Evolutionary conservation across 1,284 basidiomycete genomes (phyloP).

Genomic region (Amylostereum areolatum): DNA sequence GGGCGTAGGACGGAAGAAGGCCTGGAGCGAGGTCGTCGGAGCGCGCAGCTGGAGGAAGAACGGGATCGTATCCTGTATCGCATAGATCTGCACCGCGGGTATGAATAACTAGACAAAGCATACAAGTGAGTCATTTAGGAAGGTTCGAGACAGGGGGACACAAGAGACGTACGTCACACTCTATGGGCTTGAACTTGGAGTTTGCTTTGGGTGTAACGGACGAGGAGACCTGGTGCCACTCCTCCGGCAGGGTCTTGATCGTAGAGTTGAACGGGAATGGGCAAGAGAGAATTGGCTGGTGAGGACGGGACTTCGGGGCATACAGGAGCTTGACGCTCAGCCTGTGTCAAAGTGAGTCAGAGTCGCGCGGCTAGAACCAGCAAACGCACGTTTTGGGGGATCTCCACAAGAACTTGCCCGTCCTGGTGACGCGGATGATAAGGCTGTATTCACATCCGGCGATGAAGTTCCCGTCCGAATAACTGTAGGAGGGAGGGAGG

Average conservation of each 20-base stretch:
- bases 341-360: conserved; percentile 24
- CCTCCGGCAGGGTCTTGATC: conserved; percentile 51
- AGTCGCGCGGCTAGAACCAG: conserved; percentile 1
- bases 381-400: background rate
- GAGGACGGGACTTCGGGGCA: conserved; percentile 46
- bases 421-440: conserved; percentile 1
- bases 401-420: background rate
- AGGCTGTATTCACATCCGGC: background rate
- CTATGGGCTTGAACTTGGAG: conserved; percentile 28
- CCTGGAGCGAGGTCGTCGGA: conserved; percentile 32
- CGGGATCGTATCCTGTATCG: conserved; percentile 46
- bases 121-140: background rate
- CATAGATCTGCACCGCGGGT: conserved; percentile 48
- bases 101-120: conserved; percentile 35
- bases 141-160: background rate
- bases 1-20: conserved; percentile 25
- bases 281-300: conserved; percentile 31
- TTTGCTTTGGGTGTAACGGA: conserved; percentile 29
- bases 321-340: conserved; percentile 33
- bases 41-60: conserved; percentile 59
- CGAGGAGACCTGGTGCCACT: conserved; percentile 51
- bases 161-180: conserved; percentile 40
- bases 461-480: conserved; percentile 21
- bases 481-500: conserved; percentile 17
- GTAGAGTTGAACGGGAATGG: conserved; percentile 36